Evolutionary conservation across 2,329 filamentous ascomycete genomes (phyloP).

Genomic region (Calonectria hongkongensis): DNA sequence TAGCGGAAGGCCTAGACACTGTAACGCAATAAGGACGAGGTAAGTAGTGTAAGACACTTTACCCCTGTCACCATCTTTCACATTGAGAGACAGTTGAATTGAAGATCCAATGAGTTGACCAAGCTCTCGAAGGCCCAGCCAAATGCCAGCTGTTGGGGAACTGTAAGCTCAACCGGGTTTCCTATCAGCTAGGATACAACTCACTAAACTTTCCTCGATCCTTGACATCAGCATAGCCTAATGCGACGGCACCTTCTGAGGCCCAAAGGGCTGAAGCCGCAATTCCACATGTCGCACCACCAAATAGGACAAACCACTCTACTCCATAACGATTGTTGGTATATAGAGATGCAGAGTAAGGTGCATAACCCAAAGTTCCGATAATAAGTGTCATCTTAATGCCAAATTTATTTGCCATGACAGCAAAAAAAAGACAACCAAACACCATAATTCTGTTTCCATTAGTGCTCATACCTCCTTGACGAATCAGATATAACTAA

Average conservation of each 20-base stretch:
- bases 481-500: neutral
- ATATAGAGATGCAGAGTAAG: constrained; percentile 69
- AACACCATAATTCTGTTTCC: constrained; percentile 65
- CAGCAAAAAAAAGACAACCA: constrained; percentile 62
- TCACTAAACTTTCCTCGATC: constrained; percentile 67
- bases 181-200: neutral
- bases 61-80: constrained; percentile 60
- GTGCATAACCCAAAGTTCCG: constrained; percentile 68
- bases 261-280: constrained; percentile 71
- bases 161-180: constrained; percentile 26
- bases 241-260: constrained; percentile 69
- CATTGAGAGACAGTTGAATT: constrained; percentile 70
- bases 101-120: constrained; percentile 72
- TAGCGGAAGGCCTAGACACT: constrained; percentile 52
- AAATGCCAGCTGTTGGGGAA: constrained; percentile 65
- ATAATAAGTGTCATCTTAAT: constrained; percentile 67
- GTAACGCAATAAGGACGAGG: constrained; percentile 51
- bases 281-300: constrained; percentile 69
- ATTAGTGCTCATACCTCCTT: neutral
- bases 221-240: constrained; percentile 68
- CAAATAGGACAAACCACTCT: constrained; percentile 71
- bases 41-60: constrained; percentile 52
- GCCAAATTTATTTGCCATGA: constrained; percentile 70
- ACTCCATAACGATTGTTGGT: constrained; percentile 71
- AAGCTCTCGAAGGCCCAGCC: constrained; percentile 71